phyloP scores from a whole-genome alignment of 768 basidiomycete species.

The Pleurotus tuber-regium region DNA sequence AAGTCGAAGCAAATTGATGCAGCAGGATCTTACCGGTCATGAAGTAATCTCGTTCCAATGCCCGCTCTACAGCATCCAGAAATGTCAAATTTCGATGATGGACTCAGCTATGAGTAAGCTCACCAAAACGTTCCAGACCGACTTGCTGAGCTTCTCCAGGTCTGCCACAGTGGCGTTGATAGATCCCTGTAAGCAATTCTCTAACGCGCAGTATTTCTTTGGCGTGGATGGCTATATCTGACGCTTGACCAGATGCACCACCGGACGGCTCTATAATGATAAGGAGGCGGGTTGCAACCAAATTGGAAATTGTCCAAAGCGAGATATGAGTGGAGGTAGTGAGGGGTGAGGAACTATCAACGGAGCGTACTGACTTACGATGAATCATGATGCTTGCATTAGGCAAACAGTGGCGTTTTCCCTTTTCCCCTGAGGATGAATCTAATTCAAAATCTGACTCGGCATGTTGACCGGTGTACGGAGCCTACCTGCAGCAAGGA shows the following conservation, averaged over 20 bases:
- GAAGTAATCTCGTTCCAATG: constrained; percentile 93
- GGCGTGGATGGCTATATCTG: constrained; percentile 97
- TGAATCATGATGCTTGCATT: constrained; percentile 99
- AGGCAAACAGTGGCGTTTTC: constrained; percentile 88
- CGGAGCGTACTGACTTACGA: too few species aligned
- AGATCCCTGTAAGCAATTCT: constrained; percentile 80
- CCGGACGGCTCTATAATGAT: constrained; percentile 96
- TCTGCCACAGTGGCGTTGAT: constrained; percentile 80
- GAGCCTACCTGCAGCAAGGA: constrained; percentile 73
- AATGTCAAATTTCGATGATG: constrained; percentile 20
- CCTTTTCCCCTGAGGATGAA: constrained; percentile 49
- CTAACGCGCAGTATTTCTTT: constrained; percentile 93
- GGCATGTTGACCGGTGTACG: too few species aligned
- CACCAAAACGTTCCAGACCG: constrained; percentile 79
- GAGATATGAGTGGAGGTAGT: constrained; percentile 9
- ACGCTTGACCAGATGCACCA: constrained; percentile 92
- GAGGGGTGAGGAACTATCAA: constrained; percentile 24
- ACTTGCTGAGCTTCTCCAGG: constrained; percentile 60
- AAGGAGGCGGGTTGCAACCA: constrained; percentile 11
- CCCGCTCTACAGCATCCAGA: constrained; percentile 55
- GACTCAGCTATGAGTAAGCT: constrained; percentile 22
- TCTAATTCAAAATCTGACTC: too few species aligned
- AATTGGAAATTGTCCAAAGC: too few species aligned
- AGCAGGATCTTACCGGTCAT: constrained; percentile 68
- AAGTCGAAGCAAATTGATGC: constrained; percentile 12